Base-by-base conservation (phyloP, 2,329 filamentous ascomycete species). In the Biscogniauxia sp. region DNA sequence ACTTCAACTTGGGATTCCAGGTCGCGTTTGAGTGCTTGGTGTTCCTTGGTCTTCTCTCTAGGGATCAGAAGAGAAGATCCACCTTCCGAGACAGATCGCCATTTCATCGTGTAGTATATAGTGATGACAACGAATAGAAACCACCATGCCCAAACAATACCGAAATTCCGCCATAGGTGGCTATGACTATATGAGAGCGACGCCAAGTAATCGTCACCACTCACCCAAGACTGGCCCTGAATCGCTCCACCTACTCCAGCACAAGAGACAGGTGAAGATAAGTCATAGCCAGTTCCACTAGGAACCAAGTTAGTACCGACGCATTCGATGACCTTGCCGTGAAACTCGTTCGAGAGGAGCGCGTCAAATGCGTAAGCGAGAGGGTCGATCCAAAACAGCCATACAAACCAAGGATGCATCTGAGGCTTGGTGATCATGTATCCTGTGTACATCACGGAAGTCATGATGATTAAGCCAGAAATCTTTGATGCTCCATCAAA, bases 361-460 rank as follows among this genome's bases (percentile, higher is more conserved):
- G 78, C 79, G 71, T 90, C 87, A 63, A 89, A 90, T 0, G 81
- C 84, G 65, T 89, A 90, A 56, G 86, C 82, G 2, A 90, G 79
- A 4, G 86, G 87, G 56, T 87, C 84, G 17, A 86, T 79, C 79
- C 82, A 84, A 17, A 80, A 76, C 2, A 84, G 69, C 82, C 81
- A 84, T 60, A 77, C 77, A 20, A 83, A 79, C 82, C 82, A 85
- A 0, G 81, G 80, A 17, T 78, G 78, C 82, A 85, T 85, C 52
- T 81, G 78, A 60, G 74, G 75, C 0, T 80, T 80, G 5, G 83
- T 83, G 56, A 85, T 84, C 2, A 83, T 72, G 64, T 84, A 86
- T 20, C 72, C 72, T 5, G 71, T 71, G 51, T 72, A 73, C 4
- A 72, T 68, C 19, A 72, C 57, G 17, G 37, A 45, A 5, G 11